Conservation (phyloP, 2,329 filamentous ascomycete species). For the Botryosphaeria agaves region DNA sequence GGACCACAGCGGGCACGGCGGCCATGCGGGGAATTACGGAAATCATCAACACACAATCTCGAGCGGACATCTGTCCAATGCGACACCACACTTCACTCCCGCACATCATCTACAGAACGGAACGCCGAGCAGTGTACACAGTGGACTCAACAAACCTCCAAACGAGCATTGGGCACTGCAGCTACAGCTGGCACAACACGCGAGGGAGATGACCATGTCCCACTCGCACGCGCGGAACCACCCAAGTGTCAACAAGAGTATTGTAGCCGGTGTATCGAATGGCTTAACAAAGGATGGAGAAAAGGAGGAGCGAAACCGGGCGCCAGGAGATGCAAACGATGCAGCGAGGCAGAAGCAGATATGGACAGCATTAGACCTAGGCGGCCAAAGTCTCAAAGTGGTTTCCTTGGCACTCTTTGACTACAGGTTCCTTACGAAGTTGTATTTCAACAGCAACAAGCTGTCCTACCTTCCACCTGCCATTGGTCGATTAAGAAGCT, state of each 20-base stretch:
- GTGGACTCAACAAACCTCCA: slow-evolving; percentile 37
- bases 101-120: slow-evolving; percentile 40
- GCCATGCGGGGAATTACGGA: slow-evolving; percentile 36
- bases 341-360: slow-evolving; percentile 40
- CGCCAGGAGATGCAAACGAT: slow-evolving; percentile 37
- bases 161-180: slow-evolving; percentile 78
- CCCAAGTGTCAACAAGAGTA: slow-evolving; percentile 51
- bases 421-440: slow-evolving; percentile 77
- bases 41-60: slow-evolving; percentile 47
- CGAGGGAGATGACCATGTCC: slow-evolving; percentile 49
- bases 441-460: slow-evolving; percentile 90
- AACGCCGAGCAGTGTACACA: slow-evolving; percentile 36
- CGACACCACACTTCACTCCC: slow-evolving; percentile 43
- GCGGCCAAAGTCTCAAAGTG: slow-evolving; percentile 83
- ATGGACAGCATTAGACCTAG: slow-evolving; percentile 88
- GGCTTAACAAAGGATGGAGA: slow-evolving; percentile 30
- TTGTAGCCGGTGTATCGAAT: slow-evolving; percentile 35
- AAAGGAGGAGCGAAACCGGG: slow-evolving; percentile 44
- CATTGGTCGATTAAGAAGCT: slow-evolving; percentile 66
- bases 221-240: slow-evolving; percentile 60
- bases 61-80: slow-evolving; percentile 43
- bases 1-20: slow-evolving; percentile 26
- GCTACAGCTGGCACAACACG: slow-evolving; percentile 60
- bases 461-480: slow-evolving; percentile 60
- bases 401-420: slow-evolving; percentile 65